phyloP scores from a whole-genome alignment of 768 basidiomycete species.

The Agaricus blazei region DNA sequence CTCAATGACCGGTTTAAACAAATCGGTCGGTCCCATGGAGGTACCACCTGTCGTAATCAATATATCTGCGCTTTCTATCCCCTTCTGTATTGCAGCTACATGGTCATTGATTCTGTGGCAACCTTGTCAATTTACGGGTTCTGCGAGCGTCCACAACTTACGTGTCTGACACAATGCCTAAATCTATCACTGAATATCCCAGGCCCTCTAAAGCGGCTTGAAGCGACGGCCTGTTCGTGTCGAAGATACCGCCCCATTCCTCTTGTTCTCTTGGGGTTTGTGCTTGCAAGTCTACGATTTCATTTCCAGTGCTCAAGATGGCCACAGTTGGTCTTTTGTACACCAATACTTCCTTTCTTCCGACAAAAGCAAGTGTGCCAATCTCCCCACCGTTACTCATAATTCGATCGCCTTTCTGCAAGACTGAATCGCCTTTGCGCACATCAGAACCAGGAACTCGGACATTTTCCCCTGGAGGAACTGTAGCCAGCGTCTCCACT shows the following conservation, averaged over 20 bases:
- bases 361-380: conserved; percentile 78
- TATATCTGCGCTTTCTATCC: conserved; percentile 62
- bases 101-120: conserved; percentile 49
- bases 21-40: conserved; percentile 85
- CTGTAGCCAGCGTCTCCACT: conserved; percentile 61
- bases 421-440: conserved; percentile 56
- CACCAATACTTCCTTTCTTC: conserved; percentile 65
- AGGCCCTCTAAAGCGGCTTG: conserved; percentile 62
- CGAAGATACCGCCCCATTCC: conserved; percentile 71
- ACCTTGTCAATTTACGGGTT: background rate
- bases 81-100: conserved; percentile 48
- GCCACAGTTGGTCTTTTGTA: conserved; percentile 72
- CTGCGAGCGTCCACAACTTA: conserved; percentile 25
- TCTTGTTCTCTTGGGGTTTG: conserved; percentile 25
- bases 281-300: conserved; percentile 61
- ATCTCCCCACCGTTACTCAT: conserved; percentile 73
- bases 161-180: conserved; percentile 78
- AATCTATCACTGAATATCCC: conserved; percentile 73
- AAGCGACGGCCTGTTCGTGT: conserved; percentile 83
- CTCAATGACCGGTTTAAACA: conserved; percentile 87
- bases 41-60: conserved; percentile 86
- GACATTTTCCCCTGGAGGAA: conserved; percentile 66
- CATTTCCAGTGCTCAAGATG: conserved; percentile 83
- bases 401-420: conserved; percentile 58
- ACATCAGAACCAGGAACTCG: conserved; percentile 74